Evolutionary conservation across 2,329 filamentous ascomycete species (phyloP).

Genomic region (Arthrobotrys conoides): DNA sequence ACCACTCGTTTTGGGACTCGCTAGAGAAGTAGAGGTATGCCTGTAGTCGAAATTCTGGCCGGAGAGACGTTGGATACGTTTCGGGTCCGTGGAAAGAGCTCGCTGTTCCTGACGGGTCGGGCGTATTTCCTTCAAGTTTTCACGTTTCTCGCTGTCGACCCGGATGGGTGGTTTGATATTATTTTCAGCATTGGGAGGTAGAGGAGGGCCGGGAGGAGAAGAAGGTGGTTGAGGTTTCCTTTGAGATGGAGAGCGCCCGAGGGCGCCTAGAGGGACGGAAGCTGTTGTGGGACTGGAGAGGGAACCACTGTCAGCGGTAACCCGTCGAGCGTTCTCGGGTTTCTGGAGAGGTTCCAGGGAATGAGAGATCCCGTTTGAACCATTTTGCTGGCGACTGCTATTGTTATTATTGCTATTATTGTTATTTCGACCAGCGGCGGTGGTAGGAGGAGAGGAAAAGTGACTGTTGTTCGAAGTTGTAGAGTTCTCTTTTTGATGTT

Average conservation of each 20-base stretch:
- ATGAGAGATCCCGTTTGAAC: background rate
- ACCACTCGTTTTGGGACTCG: constrained; percentile 46
- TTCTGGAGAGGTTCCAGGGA: constrained; percentile 45
- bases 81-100: constrained; percentile 50
- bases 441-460: background rate
- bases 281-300: constrained; percentile 49
- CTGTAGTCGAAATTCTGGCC: constrained; percentile 58
- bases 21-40: constrained; percentile 52
- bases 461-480: constrained; percentile 6
- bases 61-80: constrained; percentile 51
- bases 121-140: constrained; percentile 54
- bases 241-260: constrained; percentile 44
- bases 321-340: constrained; percentile 47
- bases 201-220: constrained; percentile 1
- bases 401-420: background rate
- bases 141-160: constrained; percentile 55
- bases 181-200: constrained; percentile 24
- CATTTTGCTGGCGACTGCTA: constrained; percentile 6
- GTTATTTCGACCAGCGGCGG: background rate
- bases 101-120: constrained; percentile 58
- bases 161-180: constrained; percentile 44
- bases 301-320: constrained; percentile 31
- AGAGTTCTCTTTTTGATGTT: constrained; percentile 41
- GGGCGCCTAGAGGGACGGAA: constrained; percentile 46
- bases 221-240: constrained; percentile 27